Evolutionary conservation across 768 basidiomycete species (phyloP).

Genomic region (Tephrocybe sp.): DNA sequence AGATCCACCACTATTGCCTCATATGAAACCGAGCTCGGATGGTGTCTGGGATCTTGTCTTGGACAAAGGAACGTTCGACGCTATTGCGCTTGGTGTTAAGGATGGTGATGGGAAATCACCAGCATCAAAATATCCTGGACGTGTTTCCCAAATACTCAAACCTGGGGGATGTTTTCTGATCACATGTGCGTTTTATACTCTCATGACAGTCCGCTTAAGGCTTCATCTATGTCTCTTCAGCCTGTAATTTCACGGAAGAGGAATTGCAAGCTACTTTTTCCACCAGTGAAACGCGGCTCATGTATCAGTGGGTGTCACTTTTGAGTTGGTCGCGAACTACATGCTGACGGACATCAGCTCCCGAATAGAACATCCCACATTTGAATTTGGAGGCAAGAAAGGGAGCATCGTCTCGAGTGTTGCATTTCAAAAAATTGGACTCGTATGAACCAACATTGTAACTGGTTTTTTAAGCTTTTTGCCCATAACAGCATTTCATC

Average conservation of each 20-base stretch:
- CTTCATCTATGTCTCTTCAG: conserved; percentile 27
- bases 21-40: conserved; percentile 18
- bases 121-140: conserved; percentile 57
- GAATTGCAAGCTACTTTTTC: conserved; percentile 62
- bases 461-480: no score
- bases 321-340: neutral
- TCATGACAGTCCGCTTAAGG: neutral
- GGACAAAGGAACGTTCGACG: conserved; percentile 91
- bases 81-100: conserved; percentile 71
- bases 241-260: conserved; percentile 85
- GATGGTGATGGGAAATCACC: conserved; percentile 54
- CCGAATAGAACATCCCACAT: conserved; percentile 68
- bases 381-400: conserved; percentile 74
- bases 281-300: conserved; percentile 45
- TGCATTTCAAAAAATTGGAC: conserved; percentile 54
- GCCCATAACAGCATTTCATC: neutral
- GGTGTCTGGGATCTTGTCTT: conserved; percentile 70
- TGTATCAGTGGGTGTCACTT: conserved; percentile 59
- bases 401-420: conserved; percentile 72
- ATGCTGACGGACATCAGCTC: conserved; percentile 46
- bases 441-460: conserved; percentile 2
- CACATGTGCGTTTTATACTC: conserved; percentile 58
- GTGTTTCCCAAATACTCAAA: conserved; percentile 56
- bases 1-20: conserved; percentile 38
- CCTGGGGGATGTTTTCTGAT: conserved; percentile 74